A percentile compares a stretch with the other conserved stretches of the same genome.
Conservation (phyloP, 768 basidiomycete species). For the Leucosporidium yakuticum region DNA sequence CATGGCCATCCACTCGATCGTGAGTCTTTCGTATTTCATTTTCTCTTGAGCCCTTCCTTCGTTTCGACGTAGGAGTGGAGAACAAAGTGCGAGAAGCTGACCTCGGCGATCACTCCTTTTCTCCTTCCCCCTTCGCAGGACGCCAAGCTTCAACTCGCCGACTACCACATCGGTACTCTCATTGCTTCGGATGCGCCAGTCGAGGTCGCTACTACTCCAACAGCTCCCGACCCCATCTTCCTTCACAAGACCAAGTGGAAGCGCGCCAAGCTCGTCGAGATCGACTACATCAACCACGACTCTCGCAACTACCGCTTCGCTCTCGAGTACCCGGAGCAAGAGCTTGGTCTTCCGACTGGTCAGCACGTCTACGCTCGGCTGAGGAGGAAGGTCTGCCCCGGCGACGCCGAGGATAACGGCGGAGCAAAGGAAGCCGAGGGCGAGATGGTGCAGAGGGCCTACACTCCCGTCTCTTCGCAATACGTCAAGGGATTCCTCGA, state of each 20-base stretch:
- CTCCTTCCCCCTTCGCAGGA: conserved; percentile 38
- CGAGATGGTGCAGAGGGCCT: conserved; percentile 55
- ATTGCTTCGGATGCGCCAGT: neutral
- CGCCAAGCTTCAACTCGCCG: conserved; percentile 49
- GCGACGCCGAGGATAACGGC: neutral
- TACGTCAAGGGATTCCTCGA: conserved; percentile 51
- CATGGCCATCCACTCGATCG: conserved; percentile 55
- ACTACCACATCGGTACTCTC: conserved; percentile 55
- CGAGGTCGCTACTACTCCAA: conserved; percentile 7
- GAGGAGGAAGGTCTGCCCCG: conserved; percentile 40
- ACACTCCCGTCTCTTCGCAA: conserved; percentile 54
- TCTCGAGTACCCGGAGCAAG: conserved; percentile 46
- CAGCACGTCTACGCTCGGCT: conserved; percentile 58
- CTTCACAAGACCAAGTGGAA: conserved; percentile 53
- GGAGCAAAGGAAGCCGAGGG: conserved; percentile 36
- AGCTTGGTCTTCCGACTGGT: conserved; percentile 55
- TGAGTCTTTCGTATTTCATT: neutral
- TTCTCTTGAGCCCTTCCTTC: neutral
- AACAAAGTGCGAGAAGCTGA: no score
- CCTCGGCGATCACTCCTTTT: neutral
- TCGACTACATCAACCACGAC: conserved; percentile 50
- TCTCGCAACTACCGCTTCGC: conserved; percentile 53
- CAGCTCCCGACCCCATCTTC: conserved; percentile 42
- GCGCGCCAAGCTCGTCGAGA: conserved; percentile 45
- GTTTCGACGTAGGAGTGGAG: neutral